Evolutionary conservation across 2,329 filamentous ascomycete species (phyloP), one percentile per base, ranked within the genome.

Genomic region (Drechslerella stenobrocha): DNA sequence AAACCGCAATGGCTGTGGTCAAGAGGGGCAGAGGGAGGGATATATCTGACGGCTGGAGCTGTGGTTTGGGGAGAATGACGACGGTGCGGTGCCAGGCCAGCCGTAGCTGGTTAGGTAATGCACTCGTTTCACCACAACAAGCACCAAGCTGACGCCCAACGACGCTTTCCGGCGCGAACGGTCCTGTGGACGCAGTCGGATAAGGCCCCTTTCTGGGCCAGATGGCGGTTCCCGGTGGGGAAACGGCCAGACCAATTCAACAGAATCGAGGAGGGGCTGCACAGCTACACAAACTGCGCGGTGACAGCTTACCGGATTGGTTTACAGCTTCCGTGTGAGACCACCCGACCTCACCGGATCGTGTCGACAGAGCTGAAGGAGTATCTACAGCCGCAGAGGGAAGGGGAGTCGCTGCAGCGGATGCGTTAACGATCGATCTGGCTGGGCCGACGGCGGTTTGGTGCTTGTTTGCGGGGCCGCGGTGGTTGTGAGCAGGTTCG

Each of bases 261-360:
- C 56, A 28, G 56, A 60, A 52, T 35, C 24, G 20, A 28, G 35
- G 56, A 60, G 47, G 34, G 55, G 55, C 45, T 40, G 15, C 23
- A 18, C 13, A 3, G 22, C 18, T 13, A 15, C 15, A 18, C 24
- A 34, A 22, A n/a, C 13, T 3, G 15, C 8, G 46, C 13, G 23
- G 32, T 50, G 13, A 34, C 24, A 58, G 45, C 45, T 50, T 51
- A 58, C 53, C 53, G 52, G 50, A 26, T 35, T 26, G 47, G 52
- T 56, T 58, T 66, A 26, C 50, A 66, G 61, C 48, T 66, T 66
- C 61, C 61, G 52, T 52, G 61, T 28, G 53, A 50, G 61, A 44
- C 56, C 37, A 20, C 37, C 18, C 46, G n/a, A 47, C 51, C 60
- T 52, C 47, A 50, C 28, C 46, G 48, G 35, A 52, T 58, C 52